phyloP scores from a whole-genome alignment of 2,329 filamentous ascomycete genomes.

The Teratosphaeria gauchensis region DNA sequence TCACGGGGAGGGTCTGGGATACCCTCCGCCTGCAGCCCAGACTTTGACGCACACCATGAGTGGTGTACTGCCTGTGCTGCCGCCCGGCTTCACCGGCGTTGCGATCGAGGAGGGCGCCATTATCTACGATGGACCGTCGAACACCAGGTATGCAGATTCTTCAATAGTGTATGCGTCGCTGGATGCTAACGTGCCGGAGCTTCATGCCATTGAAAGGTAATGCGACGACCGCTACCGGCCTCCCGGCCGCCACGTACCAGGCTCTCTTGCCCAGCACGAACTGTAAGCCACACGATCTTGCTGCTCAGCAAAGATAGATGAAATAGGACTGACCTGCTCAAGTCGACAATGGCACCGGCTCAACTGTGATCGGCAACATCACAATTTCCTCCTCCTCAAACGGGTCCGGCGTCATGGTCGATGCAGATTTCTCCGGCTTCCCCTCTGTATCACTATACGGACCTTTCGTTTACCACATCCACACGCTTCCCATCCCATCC shows the following conservation, averaged over 20 bases:
- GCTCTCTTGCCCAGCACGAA: conserved; percentile 4
- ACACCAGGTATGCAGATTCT: background rate
- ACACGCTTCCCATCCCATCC: conserved; percentile 52
- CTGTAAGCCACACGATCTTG: background rate
- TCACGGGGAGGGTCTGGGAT: conserved; percentile 1
- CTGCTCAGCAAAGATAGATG: background rate
- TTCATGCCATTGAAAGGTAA: conserved; percentile 1
- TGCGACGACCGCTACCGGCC: background rate
- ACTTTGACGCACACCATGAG: conserved; percentile 1
- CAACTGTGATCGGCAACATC: conserved; percentile 6
- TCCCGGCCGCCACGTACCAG: conserved; percentile 3
- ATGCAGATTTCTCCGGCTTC: conserved; percentile 7
- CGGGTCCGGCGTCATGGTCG: conserved; percentile 5
- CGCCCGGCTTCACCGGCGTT: conserved; percentile 9
- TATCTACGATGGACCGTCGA: conserved; percentile 3
- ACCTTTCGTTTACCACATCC: conserved; percentile 55
- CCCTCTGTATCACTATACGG: conserved; percentile 5
- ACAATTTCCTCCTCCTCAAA: background rate
- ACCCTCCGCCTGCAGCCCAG: conserved; percentile 1
- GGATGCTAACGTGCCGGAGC: background rate
- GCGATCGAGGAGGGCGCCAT: conserved; percentile 11
- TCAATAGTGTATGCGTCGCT: background rate
- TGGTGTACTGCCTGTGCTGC: conserved; percentile 8
- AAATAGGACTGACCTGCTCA: background rate
- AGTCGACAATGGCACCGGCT: conserved; percentile 9